These are phyloP conservation scores for Gymnopilus dilepis DNA, from an alignment of 768 basidiomycete genomes.

Conservation along the genomic window DNA sequence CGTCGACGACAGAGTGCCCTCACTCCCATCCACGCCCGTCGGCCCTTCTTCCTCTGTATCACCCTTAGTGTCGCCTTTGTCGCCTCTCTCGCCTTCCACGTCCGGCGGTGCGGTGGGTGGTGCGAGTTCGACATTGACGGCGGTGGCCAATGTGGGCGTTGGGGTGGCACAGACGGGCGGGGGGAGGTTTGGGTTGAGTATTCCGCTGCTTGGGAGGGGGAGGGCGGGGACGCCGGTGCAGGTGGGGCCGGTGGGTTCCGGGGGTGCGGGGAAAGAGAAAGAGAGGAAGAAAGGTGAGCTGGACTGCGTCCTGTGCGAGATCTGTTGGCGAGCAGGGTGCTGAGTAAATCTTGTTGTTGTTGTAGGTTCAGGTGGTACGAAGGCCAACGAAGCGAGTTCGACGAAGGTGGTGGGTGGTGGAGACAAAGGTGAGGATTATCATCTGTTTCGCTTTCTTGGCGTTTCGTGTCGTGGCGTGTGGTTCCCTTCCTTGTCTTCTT, in stretches of 20 bases:
- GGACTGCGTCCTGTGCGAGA: neutral
- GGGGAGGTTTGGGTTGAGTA: conserved; percentile 21
- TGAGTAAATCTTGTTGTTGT: too few species aligned
- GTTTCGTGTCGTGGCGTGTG: too few species aligned
- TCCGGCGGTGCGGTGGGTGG: neutral
- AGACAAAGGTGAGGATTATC: too few species aligned
- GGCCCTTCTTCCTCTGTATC: neutral
- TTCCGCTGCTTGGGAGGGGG: conserved; percentile 28
- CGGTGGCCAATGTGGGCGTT: neutral
- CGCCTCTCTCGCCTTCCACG: neutral
- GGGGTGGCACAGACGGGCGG: neutral
- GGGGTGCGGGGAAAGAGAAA: neutral
- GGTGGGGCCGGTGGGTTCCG: too few species aligned
- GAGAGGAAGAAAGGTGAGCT: neutral
- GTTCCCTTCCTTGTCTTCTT: too few species aligned
- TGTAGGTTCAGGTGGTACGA: too few species aligned
- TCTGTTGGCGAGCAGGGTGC: too few species aligned
- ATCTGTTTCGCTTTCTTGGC: too few species aligned
- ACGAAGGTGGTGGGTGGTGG: too few species aligned
- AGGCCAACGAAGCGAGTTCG: too few species aligned
- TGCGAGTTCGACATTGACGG: neutral
- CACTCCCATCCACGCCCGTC: conserved; percentile 14
- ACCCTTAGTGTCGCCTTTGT: too few species aligned
- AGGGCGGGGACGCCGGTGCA: too few species aligned
- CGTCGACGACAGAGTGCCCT: conserved; percentile 25